Conservation (phyloP, 306 rosid species). For the Cercis canadensis region DNA sequence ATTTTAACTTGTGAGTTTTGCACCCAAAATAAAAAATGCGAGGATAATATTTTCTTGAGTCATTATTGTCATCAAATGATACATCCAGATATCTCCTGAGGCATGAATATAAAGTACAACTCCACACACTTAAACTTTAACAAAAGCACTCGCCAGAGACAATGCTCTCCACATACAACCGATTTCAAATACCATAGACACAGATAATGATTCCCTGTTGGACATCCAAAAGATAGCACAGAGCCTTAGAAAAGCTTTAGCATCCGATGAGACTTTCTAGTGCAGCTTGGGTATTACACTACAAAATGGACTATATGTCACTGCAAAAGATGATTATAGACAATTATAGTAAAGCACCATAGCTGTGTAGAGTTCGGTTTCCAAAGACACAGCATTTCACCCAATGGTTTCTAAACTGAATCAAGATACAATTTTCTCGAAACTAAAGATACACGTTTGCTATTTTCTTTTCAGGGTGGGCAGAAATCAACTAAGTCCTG, state of each 20-base stretch:
- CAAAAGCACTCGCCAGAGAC: not conserved
- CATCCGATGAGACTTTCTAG: not conserved
- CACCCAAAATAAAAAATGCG: no score
- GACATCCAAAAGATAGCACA: not conserved
- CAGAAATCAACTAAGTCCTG: conserved; percentile 36
- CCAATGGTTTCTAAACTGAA: conserved; percentile 37
- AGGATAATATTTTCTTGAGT: no score
- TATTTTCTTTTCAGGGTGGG: conserved; percentile 41
- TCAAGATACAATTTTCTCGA: conserved; percentile 39
- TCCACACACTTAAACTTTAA: not conserved
- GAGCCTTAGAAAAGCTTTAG: not conserved
- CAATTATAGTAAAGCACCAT: conserved; percentile 24
- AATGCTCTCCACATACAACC: conserved; percentile 6
- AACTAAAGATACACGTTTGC: conserved; percentile 41
- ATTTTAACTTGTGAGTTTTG: no score
- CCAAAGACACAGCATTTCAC: conserved; percentile 38
- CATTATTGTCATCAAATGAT: no score
- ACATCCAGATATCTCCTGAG: not conserved
- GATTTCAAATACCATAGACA: conserved; percentile 23
- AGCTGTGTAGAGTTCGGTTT: conserved; percentile 20
- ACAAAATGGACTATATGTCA: not conserved
- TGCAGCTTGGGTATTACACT: not conserved
- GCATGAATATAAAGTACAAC: not conserved
- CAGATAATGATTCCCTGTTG: not conserved
- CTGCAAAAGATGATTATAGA: conserved; percentile 22